Evolutionary conservation across 345 rosid species (phyloP).

Genomic region (Eutrema yunnanense): DNA sequence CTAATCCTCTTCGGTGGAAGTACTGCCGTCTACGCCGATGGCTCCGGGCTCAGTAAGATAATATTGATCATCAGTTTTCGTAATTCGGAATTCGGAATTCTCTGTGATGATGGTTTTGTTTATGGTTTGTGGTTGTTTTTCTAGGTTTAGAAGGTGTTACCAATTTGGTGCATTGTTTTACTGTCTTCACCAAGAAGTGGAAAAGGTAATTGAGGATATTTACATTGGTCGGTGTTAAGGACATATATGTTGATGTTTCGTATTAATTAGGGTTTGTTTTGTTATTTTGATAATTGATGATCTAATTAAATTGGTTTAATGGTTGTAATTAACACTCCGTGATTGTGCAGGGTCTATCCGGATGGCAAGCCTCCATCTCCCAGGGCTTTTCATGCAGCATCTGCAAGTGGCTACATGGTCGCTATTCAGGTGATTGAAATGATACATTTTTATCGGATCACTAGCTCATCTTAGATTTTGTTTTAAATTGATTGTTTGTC

Average conservation of each 20-base stretch:
- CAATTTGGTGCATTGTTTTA: constrained; percentile 66
- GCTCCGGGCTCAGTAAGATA: constrained; percentile 61
- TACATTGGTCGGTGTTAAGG: background rate
- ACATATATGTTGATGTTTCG: background rate
- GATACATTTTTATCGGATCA: background rate
- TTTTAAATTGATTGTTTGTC: background rate
- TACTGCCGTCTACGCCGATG: constrained; percentile 57
- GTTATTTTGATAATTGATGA: background rate
- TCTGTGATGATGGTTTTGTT: background rate
- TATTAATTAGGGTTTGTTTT: no score
- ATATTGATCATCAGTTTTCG: background rate
- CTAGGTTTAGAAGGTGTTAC: constrained; percentile 70
- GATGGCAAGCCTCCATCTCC: constrained; percentile 81
- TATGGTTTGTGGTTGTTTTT: background rate
- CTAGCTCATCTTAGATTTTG: background rate
- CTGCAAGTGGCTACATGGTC: constrained; percentile 56
- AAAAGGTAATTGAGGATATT: constrained; percentile 39
- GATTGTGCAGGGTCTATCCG: constrained; percentile 50
- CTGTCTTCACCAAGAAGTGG: constrained; percentile 63
- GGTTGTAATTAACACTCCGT: background rate
- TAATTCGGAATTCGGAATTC: background rate
- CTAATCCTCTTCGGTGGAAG: constrained; percentile 86
- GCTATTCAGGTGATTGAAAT: constrained; percentile 64
- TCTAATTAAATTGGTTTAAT: background rate
- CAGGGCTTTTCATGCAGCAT: constrained; percentile 79